phyloP scores from a whole-genome alignment of 2,329 filamentous ascomycete species.

The Cytospora paraplurivora region DNA sequence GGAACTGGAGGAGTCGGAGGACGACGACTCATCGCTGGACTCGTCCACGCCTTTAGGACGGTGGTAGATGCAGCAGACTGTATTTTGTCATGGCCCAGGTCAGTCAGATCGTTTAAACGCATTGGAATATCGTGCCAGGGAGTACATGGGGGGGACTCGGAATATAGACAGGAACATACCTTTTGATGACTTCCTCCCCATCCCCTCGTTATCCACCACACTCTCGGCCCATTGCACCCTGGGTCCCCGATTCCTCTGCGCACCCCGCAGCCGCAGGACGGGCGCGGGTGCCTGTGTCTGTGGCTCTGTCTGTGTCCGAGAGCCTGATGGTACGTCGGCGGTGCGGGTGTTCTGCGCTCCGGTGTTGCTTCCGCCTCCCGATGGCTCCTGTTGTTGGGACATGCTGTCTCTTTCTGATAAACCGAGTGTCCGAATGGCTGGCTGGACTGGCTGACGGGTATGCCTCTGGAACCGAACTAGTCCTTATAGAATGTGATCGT shows the following conservation, averaged over 20 bases:
- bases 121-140: background rate
- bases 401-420: background rate
- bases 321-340: conserved; percentile 21
- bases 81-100: conserved; percentile 2
- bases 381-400: conserved; percentile 3
- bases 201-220: conserved; percentile 92
- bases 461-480: no score
- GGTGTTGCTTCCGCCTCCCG: conserved; percentile 18
- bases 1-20: conserved; percentile 55
- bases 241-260: conserved; percentile 49
- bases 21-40: conserved; percentile 71
- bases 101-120: background rate
- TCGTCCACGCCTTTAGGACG: conserved; percentile 80
- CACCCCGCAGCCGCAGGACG: conserved; percentile 57
- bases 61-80: conserved; percentile 99
- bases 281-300: conserved; percentile 36
- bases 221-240: conserved; percentile 91
- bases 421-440: no score
- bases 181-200: conserved; percentile 94
- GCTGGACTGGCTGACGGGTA: background rate
- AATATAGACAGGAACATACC: conserved; percentile 51
- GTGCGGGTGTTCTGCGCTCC: conserved; percentile 10
- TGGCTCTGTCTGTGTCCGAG: conserved; percentile 22
- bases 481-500: background rate
- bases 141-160: background rate